phyloP scores from a whole-genome alignment of 805 yeast species.

The Scheffersomyces ergatensis region DNA sequence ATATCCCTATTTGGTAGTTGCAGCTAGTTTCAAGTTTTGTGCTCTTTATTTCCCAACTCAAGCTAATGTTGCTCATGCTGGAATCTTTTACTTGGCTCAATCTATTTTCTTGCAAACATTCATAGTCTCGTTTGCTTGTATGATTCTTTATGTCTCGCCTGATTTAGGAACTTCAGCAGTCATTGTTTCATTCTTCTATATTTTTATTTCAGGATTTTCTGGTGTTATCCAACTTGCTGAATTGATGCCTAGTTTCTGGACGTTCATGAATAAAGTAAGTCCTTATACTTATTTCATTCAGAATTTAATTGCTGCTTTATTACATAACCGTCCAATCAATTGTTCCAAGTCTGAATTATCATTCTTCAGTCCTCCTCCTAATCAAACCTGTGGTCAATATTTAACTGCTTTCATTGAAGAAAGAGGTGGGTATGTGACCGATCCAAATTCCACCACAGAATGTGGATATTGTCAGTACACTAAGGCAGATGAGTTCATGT shows the following conservation, averaged over 20 bases:
- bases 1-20: slow-evolving; percentile 50
- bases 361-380: slow-evolving; percentile 42
- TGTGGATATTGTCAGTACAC: slow-evolving; percentile 51
- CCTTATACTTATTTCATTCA: slow-evolving; percentile 73
- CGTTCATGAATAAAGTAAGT: slow-evolving; percentile 73
- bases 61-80: slow-evolving; percentile 40
- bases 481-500: slow-evolving; percentile 48
- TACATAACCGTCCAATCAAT: slow-evolving; percentile 47
- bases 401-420: slow-evolving; percentile 39
- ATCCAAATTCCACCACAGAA: slow-evolving; percentile 46
- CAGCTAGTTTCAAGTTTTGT: slow-evolving; percentile 29
- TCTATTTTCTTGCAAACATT: slow-evolving; percentile 26
- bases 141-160: slow-evolving; percentile 56
- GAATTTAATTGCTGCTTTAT: slow-evolving; percentile 45
- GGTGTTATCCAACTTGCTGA: slow-evolving; percentile 62
- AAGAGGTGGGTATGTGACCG: slow-evolving; percentile 54
- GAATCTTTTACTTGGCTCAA: slow-evolving; percentile 30
- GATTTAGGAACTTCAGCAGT: slow-evolving; percentile 68
- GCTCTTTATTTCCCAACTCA: slow-evolving; percentile 51
- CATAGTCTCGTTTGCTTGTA: slow-evolving; percentile 31
- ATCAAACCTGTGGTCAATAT: slow-evolving; percentile 63
- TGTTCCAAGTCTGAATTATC: slow-evolving; percentile 29
- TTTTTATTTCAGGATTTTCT: slow-evolving; percentile 61
- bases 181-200: slow-evolving; percentile 51
- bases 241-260: slow-evolving; percentile 80